Base-by-base conservation (phyloP, 2,329 filamentous ascomycete genomes). In the Aspergillus vadensis region DNA sequence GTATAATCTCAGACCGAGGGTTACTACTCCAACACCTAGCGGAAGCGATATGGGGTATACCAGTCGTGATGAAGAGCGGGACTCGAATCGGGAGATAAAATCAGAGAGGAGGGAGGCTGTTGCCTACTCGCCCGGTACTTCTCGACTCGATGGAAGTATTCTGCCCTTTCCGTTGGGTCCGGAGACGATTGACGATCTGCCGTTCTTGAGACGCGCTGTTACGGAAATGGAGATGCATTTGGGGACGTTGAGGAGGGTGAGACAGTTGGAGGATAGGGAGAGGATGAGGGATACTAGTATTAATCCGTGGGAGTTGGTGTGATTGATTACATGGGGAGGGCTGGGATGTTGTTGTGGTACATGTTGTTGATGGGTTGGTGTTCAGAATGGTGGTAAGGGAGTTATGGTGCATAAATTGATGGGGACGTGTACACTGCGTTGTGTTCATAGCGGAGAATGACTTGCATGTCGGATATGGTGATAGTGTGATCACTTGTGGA, bases 111-210 rank as follows among this genome's bases (percentile, higher is more conserved):
- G 0, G 3, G 47, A 17, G 3, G 0, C 10, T 3, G 0, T 6
- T 3, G 12, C 17, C 8, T 50, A n/a, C 5, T 17, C 47, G 4
- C 8, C 47, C 1, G n/a, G 7, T 6, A 30, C 6, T n/a, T 50
- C 49, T 23, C 25, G 19, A 1, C 49, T 54, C 5, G 54, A 65
- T 50, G 59, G 59, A 14, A 47, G 52, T 38, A 51, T 58, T 17
- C 21, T 63, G 9, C 57, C 56, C 0, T 65, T 65, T 9, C 63
- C 63, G 4, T 48, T 63, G 1, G 55, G 49, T 2, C 57, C 61
- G 0, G 61, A 61, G 14, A 56, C 59, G 4, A 57, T 65, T 5
- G 27, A 63, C 10, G 21, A 62, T 32, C 9, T 58, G 14, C 36
- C 36, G 0, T 21, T 65, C 8, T 8, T 65, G 27, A 57, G 44